Base-by-base conservation (phyloP, 371 early-diverging fungal species). In the Nematocida ausubeli region DNA sequence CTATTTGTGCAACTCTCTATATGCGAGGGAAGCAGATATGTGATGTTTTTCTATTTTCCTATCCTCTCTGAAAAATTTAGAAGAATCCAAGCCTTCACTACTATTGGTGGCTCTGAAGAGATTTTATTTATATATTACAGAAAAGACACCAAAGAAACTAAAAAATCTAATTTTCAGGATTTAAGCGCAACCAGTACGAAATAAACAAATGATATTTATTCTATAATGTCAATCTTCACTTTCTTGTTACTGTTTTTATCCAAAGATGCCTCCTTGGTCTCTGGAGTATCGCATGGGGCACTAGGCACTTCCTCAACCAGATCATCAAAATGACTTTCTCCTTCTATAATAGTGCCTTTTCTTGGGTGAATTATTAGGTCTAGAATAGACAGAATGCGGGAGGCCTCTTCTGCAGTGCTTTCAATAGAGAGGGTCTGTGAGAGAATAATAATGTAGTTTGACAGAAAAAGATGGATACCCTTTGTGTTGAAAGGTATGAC, bases 291-390 rank as follows among this genome's bases (percentile, higher is more conserved):
- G n/a, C n/a, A n/a, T 28, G 54, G n/a, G 54, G 2, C 32, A 9
- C 7, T 7, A 14, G 35, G 35, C 16, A 35, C 7, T 39, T 60
- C 60, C 2, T 2, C 35, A 9, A 60, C 35, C 35, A 60, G 9
- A 37, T 55, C 78, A 5, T 66, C 58, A 34, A 66, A 40, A 19
- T 67, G 49, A 16, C 14, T 14, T 12, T 73, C 28, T 34, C 49
- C 47, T 52, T 75, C 78, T 55, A 75, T 22, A 24, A 75, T 66
- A 50, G 52, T 56, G n/a, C 52, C 42, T 64, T 66, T 75, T 66
- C 78, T 75, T 19, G 78, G 78, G 32, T 75, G 78, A 19, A 75
- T 49, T 50, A 75, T 63, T 35, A 75, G 47, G 51, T 75, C 78
- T 24, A 64, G 44, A 34, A 75, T 26, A 37, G 54, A 72, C 9